These are phyloP conservation scores for Termitomyces sp. DNA, from an alignment of 768 basidiomycete species.

Conservation along the genomic window DNA sequence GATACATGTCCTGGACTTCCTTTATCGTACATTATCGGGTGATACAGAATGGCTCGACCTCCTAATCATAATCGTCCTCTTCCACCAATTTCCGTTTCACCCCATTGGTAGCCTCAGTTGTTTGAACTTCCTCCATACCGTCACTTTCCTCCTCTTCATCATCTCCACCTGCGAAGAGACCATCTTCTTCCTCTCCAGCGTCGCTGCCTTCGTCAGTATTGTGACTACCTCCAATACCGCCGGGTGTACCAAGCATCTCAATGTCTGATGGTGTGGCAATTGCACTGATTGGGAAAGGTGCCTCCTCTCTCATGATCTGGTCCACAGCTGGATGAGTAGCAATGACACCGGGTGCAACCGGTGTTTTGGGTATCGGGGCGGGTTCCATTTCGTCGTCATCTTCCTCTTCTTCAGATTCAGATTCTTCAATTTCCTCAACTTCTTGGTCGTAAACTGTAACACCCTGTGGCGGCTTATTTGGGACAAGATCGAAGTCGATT, in stretches of 20 bases:
- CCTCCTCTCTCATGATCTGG: conserved; percentile 34
- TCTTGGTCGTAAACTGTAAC: conserved; percentile 76
- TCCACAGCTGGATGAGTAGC: conserved; percentile 29
- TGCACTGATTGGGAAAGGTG: conserved; percentile 55
- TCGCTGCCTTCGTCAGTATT: conserved; percentile 64
- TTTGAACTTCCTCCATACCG: conserved; percentile 75
- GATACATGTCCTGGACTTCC: conserved; percentile 3
- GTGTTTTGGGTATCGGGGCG: conserved; percentile 40
- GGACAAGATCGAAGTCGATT: conserved; percentile 83
- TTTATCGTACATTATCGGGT: conserved; percentile 13
- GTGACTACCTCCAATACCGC: conserved; percentile 25
- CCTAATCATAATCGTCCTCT: conserved; percentile 81
- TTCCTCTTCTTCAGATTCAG: conserved; percentile 59
- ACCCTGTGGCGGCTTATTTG: conserved; percentile 78
- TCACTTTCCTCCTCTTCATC: conserved; percentile 78
- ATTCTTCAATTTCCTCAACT: conserved; percentile 77
- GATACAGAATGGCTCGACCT: not conserved
- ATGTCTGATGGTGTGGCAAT: conserved; percentile 65
- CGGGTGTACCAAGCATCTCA: conserved; percentile 52
- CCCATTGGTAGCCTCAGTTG: conserved; percentile 45
- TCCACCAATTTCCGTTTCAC: conserved; percentile 78
- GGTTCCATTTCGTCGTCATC: conserved; percentile 71
- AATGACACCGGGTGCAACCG: conserved; percentile 18
- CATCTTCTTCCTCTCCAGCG: conserved; percentile 68
- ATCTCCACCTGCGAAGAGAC: conserved; percentile 70